phyloP scores from a whole-genome alignment of 805 yeast genomes.

The Yarrowia osloensis region DNA sequence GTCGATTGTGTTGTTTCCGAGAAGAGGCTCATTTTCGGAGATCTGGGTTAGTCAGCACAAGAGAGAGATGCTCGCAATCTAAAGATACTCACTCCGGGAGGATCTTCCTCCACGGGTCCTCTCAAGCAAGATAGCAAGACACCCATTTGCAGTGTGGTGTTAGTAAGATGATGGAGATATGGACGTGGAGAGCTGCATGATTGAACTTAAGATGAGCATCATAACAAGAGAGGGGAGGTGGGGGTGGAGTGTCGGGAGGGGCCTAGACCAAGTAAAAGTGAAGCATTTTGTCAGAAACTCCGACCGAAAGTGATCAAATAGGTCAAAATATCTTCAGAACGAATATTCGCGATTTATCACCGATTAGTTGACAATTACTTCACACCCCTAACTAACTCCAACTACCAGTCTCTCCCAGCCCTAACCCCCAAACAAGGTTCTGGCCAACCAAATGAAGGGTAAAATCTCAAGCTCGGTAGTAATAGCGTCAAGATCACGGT shows the following conservation, averaged over 20 bases:
- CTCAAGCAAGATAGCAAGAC: constrained; percentile 28
- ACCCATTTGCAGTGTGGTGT: constrained; percentile 11
- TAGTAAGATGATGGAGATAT: neutral
- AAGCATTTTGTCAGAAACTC: too few species aligned
- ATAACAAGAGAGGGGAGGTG: neutral
- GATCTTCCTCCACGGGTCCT: constrained; percentile 28
- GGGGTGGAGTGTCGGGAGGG: neutral
- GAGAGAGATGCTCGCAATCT: neutral
- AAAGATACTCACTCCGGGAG: constrained; percentile 19
- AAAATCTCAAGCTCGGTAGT: constrained; percentile 4
- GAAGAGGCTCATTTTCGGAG: constrained; percentile 26
- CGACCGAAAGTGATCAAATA: too few species aligned
- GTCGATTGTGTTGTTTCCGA: constrained; percentile 25
- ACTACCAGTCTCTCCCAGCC: neutral
- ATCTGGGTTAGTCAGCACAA: constrained; percentile 12
- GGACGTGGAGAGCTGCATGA: neutral
- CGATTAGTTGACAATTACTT: neutral
- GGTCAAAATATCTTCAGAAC: too few species aligned
- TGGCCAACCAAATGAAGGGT: constrained; percentile 29
- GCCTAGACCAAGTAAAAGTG: too few species aligned
- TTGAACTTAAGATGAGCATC: neutral
- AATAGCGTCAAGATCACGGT: constrained; percentile 29
- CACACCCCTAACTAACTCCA: neutral
- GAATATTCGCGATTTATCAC: too few species aligned
- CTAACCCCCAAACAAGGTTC: constrained; percentile 29